phyloP scores from a whole-genome alignment of 1,284 basidiomycete species.

The Austroboletus novae-zelandiae region DNA sequence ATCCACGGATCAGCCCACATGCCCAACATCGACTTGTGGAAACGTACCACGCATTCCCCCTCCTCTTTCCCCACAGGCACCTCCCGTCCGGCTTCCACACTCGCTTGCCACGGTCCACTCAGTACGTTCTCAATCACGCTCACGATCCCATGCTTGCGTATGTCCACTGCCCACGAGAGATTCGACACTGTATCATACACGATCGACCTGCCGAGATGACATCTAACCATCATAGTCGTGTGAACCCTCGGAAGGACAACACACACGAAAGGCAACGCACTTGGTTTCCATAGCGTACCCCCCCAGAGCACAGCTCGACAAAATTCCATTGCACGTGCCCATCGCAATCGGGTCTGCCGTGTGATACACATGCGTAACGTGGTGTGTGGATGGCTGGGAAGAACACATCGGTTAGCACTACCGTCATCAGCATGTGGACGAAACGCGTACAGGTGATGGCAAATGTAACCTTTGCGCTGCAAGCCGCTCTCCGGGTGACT shows the following conservation, averaged over 20 bases:
- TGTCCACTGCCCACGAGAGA: slow-evolving; percentile 79
- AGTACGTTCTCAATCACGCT: slow-evolving; percentile 79
- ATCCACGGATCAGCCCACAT: not conserved
- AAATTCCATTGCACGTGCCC: slow-evolving; percentile 77
- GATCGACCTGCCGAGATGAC: slow-evolving; percentile 82
- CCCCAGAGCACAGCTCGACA: slow-evolving; percentile 69
- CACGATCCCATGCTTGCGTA: slow-evolving; percentile 84
- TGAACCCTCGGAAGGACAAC: slow-evolving; percentile 5
- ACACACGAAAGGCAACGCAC: slow-evolving; percentile 35
- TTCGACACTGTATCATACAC: slow-evolving; percentile 90
- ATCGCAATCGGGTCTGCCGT: slow-evolving; percentile 86
- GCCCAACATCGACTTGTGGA: not conserved
- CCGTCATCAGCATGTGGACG: not conserved
- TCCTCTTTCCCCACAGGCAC: slow-evolving; percentile 53
- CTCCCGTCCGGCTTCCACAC: slow-evolving; percentile 53
- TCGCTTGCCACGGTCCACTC: slow-evolving; percentile 71
- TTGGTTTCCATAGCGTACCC: slow-evolving; percentile 79
- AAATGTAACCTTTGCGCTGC: slow-evolving; percentile 87
- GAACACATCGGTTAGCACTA: slow-evolving; percentile 4
- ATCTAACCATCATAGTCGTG: slow-evolving; percentile 59
- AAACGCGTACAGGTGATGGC: slow-evolving; percentile 65
- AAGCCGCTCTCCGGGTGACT: slow-evolving; percentile 88
- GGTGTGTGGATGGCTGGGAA: slow-evolving; percentile 63
- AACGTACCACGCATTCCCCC: slow-evolving; percentile 61
- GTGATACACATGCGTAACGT: slow-evolving; percentile 82